Percentiles rank a stretch among this genome's conserved stretches.
These are phyloP conservation scores for Kodamaea nitidulidarum DNA, from an alignment of 805 yeast species.

Conservation along the genomic window DNA sequence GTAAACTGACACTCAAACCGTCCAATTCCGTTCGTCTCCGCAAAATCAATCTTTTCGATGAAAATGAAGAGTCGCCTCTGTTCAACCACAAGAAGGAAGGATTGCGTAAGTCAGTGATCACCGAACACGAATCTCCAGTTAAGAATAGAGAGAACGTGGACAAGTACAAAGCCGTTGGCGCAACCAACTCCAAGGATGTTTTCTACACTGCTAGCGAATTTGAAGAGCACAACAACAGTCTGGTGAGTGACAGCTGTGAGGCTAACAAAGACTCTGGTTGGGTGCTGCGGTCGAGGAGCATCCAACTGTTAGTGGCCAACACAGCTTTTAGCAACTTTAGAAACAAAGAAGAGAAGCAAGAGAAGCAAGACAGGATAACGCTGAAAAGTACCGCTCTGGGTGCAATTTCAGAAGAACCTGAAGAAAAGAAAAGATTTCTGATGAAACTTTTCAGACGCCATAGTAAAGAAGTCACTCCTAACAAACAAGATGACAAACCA, in stretches of 20 bases:
- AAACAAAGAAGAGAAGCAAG: constrained; percentile 12
- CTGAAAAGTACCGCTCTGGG: background rate
- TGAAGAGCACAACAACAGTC: background rate
- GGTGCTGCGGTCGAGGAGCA: constrained; percentile 13
- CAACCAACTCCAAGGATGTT: constrained; percentile 18
- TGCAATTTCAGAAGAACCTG: constrained; percentile 1
- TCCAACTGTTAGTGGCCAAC: constrained; percentile 29
- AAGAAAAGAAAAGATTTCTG: constrained; percentile 3
- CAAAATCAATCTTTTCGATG: constrained; percentile 35
- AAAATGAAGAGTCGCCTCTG: constrained; percentile 10
- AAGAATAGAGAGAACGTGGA: constrained; percentile 11
- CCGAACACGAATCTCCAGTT: constrained; percentile 9
- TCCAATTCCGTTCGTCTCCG: constrained; percentile 40
- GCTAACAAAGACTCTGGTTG: constrained; percentile 13
- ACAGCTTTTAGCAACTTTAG: constrained; percentile 37
- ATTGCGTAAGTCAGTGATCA: constrained; percentile 7
- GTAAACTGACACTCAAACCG: constrained; percentile 38
- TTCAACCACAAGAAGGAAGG: constrained; percentile 14
- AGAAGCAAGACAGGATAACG: background rate
- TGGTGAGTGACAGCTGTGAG: background rate
- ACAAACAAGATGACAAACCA: background rate
- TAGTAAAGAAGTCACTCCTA: background rate
- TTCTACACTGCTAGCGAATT: constrained; percentile 23
- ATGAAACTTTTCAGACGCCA: constrained; percentile 1
- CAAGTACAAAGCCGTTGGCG: constrained; percentile 18